Conservation (phyloP, 495 filamentous ascomycete species). For the Xanthoparmelia taractica region DNA sequence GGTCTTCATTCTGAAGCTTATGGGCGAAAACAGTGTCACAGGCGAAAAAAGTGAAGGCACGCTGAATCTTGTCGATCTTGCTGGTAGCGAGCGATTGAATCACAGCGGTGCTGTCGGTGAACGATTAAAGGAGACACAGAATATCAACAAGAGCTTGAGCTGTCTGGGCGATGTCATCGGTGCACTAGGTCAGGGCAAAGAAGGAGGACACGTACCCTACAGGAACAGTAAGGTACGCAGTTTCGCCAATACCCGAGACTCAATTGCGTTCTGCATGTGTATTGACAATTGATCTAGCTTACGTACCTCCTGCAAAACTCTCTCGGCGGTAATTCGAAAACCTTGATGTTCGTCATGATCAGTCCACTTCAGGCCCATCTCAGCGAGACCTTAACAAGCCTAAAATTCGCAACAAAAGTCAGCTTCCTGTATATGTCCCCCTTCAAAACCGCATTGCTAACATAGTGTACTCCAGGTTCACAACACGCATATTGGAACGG, state of each 20-base stretch:
- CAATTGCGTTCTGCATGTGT: not conserved
- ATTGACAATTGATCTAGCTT: slow-evolving; percentile 45
- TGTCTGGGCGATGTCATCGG: slow-evolving; percentile 93
- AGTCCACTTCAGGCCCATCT: slow-evolving; percentile 87
- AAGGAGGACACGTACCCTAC: slow-evolving; percentile 84
- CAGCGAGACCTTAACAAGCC: slow-evolving; percentile 84
- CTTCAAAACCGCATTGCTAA: slow-evolving; percentile 2
- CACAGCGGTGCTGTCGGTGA: slow-evolving; percentile 79
- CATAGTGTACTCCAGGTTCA: slow-evolving; percentile 47
- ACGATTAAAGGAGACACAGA: slow-evolving; percentile 86
- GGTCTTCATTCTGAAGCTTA: slow-evolving; percentile 89
- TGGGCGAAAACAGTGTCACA: slow-evolving; percentile 72
- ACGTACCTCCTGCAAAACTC: slow-evolving; percentile 95
- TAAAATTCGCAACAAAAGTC: slow-evolving; percentile 94
- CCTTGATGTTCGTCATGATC: slow-evolving; percentile 99
- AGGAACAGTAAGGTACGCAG: slow-evolving; percentile 77
- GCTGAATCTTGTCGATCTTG: slow-evolving; percentile 91
- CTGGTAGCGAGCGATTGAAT: slow-evolving; percentile 84
- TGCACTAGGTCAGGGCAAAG: slow-evolving; percentile 76
- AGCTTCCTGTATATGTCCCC: not conserved
- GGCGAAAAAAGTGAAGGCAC: slow-evolving; percentile 83
- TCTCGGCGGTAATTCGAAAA: slow-evolving; percentile 90
- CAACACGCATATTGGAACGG: slow-evolving; percentile 83
- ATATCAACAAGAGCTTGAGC: slow-evolving; percentile 89
- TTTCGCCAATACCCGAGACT: not conserved